These are phyloP conservation scores for Saccharomycodes ludwigii DNA, from an alignment of 805 yeast genomes.

Conservation along the genomic window DNA sequence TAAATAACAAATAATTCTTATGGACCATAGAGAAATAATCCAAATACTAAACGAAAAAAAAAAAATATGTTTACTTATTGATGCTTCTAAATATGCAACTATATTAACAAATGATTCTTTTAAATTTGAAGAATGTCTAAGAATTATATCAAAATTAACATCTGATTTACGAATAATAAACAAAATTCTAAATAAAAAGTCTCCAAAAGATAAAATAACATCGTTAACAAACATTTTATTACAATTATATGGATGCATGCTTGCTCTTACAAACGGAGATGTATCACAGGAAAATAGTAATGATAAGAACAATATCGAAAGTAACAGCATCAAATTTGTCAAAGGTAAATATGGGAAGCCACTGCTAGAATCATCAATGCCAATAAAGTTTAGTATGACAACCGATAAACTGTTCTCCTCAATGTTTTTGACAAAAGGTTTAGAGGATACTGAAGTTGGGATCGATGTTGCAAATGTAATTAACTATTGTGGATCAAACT, in stretches of 20 bases:
- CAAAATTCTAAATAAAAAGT: conserved; percentile 28
- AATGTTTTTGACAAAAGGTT: conserved; percentile 28
- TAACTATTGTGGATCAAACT: conserved; percentile 15
- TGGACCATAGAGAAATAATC: neutral
- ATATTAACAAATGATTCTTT: conserved; percentile 14
- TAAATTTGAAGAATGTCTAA: conserved; percentile 36
- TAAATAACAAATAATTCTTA: too few relatives aligned
- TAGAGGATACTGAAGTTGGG: conserved; percentile 24
- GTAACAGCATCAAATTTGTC: conserved; percentile 15
- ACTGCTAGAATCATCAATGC: conserved; percentile 14
- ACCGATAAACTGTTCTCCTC: conserved; percentile 42
- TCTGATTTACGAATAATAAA: conserved; percentile 28
- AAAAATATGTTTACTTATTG: neutral
- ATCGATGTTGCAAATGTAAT: conserved; percentile 35
- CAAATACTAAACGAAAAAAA: neutral
- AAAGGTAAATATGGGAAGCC: conserved; percentile 49
- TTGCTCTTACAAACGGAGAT: conserved; percentile 7
- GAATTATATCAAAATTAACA: too few relatives aligned
- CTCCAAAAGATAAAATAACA: conserved; percentile 22
- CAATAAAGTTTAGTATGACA: conserved; percentile 42
- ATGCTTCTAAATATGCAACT: neutral
- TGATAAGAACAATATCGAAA: conserved; percentile 8
- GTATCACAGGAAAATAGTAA: neutral
- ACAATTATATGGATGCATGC: conserved; percentile 29
- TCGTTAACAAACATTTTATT: conserved; percentile 36